Evolutionary conservation across 306 rosid species (phyloP), one percentile per base, ranked within the genome.

Genomic region (Cicer judaicum): DNA sequence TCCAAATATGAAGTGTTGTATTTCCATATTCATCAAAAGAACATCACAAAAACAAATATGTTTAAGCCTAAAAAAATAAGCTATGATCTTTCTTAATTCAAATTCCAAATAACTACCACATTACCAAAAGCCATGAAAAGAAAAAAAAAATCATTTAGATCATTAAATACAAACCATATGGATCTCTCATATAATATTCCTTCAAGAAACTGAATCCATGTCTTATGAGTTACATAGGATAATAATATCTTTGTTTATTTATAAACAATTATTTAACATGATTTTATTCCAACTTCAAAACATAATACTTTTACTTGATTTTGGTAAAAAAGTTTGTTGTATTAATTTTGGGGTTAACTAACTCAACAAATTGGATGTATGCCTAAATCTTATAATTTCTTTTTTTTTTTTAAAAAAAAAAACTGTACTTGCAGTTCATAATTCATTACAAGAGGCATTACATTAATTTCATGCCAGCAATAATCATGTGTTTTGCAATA

Each of bases 21-120:
- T 19, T 19, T 19, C 21, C 1, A 19, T 19, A 19, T 19, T 19
- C 21, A 19, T 19, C 1, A 40, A 59, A 40, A 77, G 62, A 13
- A 64, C 24, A 48, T 69, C 55, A 39, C n/a, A 48, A 46, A 70
- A 34, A 60, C 42, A 71, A 42, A 38, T 43, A 42, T n/a, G 50
- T 56, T 72, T 24, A 53, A 65, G 39, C 47, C 64, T 53, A 76
- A 24, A 14, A 19, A 54, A 41, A 41, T 7, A 29, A 72, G 55
- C 57, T 10, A 66, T 12, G 24, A 54, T 14, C 40, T 53, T 65
- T 64, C 50, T 44, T 29, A n/a, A 10, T 7, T 43, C 18, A 12
- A 13, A 49, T 43, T 41, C 57, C 40, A 71, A 47, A 24, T 42
- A 13, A 53, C 64, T 64, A 63, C 49, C 59, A 52, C 29, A 52